A percentile compares a stretch with the other conserved stretches of the same genome.
Evolutionary conservation across 441 rosid species (phyloP).

Genomic region (Metrosideros polymorpha): DNA sequence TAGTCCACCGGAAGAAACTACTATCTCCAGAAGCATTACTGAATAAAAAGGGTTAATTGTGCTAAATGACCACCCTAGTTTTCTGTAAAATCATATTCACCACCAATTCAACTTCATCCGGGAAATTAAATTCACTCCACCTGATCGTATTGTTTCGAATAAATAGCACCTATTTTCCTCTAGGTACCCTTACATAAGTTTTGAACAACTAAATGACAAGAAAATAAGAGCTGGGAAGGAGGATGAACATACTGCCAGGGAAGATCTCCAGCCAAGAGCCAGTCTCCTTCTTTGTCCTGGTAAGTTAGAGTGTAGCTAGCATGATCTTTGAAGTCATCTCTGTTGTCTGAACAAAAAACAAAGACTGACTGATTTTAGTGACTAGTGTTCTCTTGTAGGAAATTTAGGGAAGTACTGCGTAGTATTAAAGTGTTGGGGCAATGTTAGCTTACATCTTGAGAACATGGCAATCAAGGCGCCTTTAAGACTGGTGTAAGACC

Average conservation of each 20-base stretch:
- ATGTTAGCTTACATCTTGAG: conserved; percentile 10
- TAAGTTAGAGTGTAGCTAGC: conserved; percentile 20
- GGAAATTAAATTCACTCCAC: background rate
- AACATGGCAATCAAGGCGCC: conserved; percentile 32
- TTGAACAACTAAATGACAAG: background rate
- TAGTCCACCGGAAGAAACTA: background rate
- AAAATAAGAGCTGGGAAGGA: background rate
- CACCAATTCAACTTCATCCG: background rate
- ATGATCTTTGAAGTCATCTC: conserved; percentile 3
- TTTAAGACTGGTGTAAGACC: conserved; percentile 22
- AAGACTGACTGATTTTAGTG: background rate
- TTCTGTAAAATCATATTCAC: background rate
- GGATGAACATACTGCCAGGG: conserved; percentile 40
- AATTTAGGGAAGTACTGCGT: background rate
- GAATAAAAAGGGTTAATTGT: background rate
- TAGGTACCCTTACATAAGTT: background rate
- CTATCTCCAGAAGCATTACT: background rate
- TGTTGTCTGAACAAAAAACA: conserved; percentile 10
- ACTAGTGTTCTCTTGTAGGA: background rate
- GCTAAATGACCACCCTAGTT: background rate
- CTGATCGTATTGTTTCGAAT: background rate
- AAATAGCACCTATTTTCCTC: background rate
- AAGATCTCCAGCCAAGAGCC: conserved; percentile 41
- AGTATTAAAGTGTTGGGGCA: background rate
- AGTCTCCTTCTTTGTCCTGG: conserved; percentile 38